phyloP scores from a whole-genome alignment of 108 stramenopile species.

The Thalassiosira profunda region DNA sequence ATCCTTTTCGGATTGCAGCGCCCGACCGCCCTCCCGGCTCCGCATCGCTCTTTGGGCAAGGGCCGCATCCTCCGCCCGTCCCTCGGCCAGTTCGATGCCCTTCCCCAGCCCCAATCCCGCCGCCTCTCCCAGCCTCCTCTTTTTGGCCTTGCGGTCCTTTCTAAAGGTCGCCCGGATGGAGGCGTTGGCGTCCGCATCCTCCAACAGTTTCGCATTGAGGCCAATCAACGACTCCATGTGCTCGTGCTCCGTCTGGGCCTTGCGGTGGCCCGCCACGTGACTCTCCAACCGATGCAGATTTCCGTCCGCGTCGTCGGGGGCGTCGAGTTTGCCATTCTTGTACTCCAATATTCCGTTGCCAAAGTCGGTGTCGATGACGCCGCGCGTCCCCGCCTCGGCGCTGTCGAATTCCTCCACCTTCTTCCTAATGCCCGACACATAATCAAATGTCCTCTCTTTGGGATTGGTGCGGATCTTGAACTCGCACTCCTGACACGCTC shows the following conservation, averaged over 20 bases:
- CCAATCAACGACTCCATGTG: constrained; percentile 51
- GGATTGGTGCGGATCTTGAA: constrained; percentile 11
- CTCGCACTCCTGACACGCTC: constrained; percentile 59
- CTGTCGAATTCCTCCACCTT: constrained; percentile 69
- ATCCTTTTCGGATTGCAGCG: constrained; percentile 16
- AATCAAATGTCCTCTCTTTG: constrained; percentile 72
- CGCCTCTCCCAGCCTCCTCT: constrained; percentile 52
- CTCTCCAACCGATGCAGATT: constrained; percentile 57
- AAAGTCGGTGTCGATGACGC: constrained; percentile 48
- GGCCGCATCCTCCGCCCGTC: constrained; percentile 35
- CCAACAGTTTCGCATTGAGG: constrained; percentile 44
- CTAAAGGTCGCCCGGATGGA: constrained; percentile 63
- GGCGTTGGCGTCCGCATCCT: constrained; percentile 76
- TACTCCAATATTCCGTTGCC: constrained; percentile 41
- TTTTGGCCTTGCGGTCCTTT: constrained; percentile 63
- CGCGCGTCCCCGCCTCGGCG: constrained; percentile 41
- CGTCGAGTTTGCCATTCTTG: constrained; percentile 25
- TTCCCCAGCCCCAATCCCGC: constrained; percentile 55
- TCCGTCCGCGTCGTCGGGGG: neutral
- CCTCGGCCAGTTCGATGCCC: constrained; percentile 55
- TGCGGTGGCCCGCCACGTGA: constrained; percentile 41
- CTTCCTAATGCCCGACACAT: constrained; percentile 73
- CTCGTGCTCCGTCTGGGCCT: constrained; percentile 62
- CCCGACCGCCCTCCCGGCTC: neutral
- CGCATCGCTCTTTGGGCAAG: constrained; percentile 16